Evolutionary conservation across 805 yeast species (phyloP), one percentile per base, ranked within the genome.

Genomic region (Candida cerambycidarum): DNA sequence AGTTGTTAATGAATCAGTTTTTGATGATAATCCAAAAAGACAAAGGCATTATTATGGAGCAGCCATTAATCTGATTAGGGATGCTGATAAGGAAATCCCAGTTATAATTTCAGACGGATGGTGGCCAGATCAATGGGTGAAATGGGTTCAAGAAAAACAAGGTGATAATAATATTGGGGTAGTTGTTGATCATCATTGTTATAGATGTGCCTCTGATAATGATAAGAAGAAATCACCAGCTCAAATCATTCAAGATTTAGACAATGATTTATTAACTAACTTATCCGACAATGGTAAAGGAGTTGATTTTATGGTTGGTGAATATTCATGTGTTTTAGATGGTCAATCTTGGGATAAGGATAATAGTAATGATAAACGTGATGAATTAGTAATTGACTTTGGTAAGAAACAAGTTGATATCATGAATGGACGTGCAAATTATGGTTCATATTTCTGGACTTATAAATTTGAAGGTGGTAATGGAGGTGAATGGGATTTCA

Each of bases 401-500:
- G 96, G 96, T 9, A 67, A 67, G 14, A 61, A 59, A n/a, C 82
- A 88, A 59, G 50, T 62, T 4, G 55, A 63, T 2, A 48, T 76
- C 5, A 78, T 85, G 55, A 56, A 59, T 4, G 53, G 75, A 29
- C 64, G 83, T 27, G 83, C 92, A 1, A 61, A 71, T 8, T 75
- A 80, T 43, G 98, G 98, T 0, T 73, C 78, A 45, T 90, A 75
- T 62, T 92, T 93, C 63, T 92, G 98, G 98, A 86, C 96, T 1
- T 85, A 67, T 61, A 88, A 89, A 63, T 90, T 90, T 57, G 79
- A 84, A 58, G 73, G 80, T 44, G 97, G 97, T 2, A 84, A 83
- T 56, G 97, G 97, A 32, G 98, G 98, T 12, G 97, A 89, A 65
- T 92, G 98, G 98, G 97, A 93, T 38, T 83, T 88, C 63, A 73